These are phyloP conservation scores for Oldenlandia corymbosa DNA, from an alignment of 257 asterid genomes.

Conservation along the genomic window DNA sequence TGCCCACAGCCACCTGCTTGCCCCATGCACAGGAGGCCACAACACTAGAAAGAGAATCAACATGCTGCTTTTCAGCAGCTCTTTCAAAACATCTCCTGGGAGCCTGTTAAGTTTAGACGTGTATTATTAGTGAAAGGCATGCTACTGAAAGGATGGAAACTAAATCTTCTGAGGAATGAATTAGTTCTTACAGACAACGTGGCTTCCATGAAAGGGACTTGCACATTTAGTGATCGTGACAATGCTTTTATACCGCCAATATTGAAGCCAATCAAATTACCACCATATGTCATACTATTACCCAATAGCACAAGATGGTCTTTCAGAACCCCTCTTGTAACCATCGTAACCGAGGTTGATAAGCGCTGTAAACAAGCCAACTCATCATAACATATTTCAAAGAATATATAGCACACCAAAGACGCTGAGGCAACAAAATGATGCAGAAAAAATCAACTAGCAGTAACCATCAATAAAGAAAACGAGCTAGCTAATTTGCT, in stretches of 20 bases:
- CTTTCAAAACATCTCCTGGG: constrained; percentile 90
- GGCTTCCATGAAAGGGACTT: constrained; percentile 90
- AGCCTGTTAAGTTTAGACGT: constrained; percentile 43
- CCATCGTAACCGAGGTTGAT: constrained; percentile 90
- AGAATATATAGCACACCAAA: constrained; percentile 1
- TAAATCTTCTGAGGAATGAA: constrained; percentile 8
- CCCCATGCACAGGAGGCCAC: constrained; percentile 99
- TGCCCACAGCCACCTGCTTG: constrained; percentile 83
- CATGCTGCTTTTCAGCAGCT: constrained; percentile 96
- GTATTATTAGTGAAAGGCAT: constrained; percentile 16
- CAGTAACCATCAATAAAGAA: neutral
- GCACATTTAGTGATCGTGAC: constrained; percentile 66
- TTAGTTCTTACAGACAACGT: constrained; percentile 68
- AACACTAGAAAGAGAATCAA: constrained; percentile 71
- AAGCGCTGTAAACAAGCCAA: constrained; percentile 52
- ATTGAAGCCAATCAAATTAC: constrained; percentile 84
- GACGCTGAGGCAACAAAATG: no score
- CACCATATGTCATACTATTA: constrained; percentile 93
- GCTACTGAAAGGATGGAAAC: constrained; percentile 6
- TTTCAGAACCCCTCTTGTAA: constrained; percentile 93
- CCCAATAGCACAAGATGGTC: constrained; percentile 91
- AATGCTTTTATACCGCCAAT: constrained; percentile 84
- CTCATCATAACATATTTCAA: neutral
- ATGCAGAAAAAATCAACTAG: constrained; percentile 1
- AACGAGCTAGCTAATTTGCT: neutral